Evolutionary conservation across 2,329 filamentous ascomycete genomes (phyloP), one percentile per base, ranked within the genome.

Genomic region (Beauveria brongniartii): DNA sequence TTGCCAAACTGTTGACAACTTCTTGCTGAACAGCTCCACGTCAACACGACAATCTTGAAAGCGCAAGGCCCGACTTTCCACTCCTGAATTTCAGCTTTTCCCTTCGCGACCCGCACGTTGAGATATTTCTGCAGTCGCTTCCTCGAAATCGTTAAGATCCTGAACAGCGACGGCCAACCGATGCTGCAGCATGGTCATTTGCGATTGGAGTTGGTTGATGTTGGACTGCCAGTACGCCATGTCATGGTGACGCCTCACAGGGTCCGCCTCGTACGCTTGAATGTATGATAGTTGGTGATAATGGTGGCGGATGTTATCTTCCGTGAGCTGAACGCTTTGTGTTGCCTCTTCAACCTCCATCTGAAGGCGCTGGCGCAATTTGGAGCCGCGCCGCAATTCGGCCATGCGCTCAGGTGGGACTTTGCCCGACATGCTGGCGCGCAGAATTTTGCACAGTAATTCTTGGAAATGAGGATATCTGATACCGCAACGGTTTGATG

Each of bases 121-220:
- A 1, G 37, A 16, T 24, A 50, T 10, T 5, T 61, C 59, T 26
- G 53, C 47, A 2, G 60, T 61, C 9, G 47, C 48, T 16, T 61
- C 61, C 14, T 62, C 61, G 16, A 60, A 62, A 28, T 62, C 61
- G 16, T 30, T 18, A 3, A 62, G 56, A 12, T 62, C 61, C 20
- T 60, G 51, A 24, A 55, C 28, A 10, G 61, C 61, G 3, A 51
- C 44, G 10, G 50, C 47, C n/a, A 62, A 46, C 6, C 51, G 30
- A 18, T 41, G 50, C 6, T 47, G 50, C 5, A 62, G 50, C 40
- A 12, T 37, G 1, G 30, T 26, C 28, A 61, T 37, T n/a, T 57
- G 50, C n/a, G 26, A 22, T 14, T 57, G 46, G 10, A 41, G 34
- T 22, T 55, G 57, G 28, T 54, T 47, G 16, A 54, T 47, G 50